A percentile compares a stretch with the other conserved stretches of the same genome.
phyloP scores from a whole-genome alignment of 768 basidiomycete species.

The Gloeophyllum trabeum region DNA sequence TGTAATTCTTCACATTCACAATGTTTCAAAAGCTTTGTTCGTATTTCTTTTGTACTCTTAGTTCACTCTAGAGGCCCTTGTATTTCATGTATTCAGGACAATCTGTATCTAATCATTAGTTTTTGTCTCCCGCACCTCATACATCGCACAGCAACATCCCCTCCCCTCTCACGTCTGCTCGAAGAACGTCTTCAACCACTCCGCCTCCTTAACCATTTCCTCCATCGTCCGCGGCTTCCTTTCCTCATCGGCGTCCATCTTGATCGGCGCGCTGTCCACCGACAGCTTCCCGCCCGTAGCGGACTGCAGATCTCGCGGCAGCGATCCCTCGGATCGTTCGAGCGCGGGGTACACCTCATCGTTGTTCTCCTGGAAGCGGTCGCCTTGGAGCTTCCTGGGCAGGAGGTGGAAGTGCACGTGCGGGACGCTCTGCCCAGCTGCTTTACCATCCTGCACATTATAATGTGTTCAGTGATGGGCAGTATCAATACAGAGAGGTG shows the following conservation, averaged over 20 bases:
- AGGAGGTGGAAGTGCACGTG: slow-evolving; percentile 97
- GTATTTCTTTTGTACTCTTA: too few species aligned
- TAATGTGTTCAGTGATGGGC: neutral
- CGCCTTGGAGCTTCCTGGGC: slow-evolving; percentile 65
- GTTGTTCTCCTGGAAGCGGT: slow-evolving; percentile 47
- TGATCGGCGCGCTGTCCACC: slow-evolving; percentile 18
- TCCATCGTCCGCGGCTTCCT: slow-evolving; percentile 29
- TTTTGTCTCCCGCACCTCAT: too few species aligned
- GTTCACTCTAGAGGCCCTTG: too few species aligned
- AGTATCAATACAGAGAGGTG: neutral
- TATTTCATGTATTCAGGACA: too few species aligned
- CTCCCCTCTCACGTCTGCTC: too few species aligned
- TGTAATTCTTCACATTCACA: too few species aligned
- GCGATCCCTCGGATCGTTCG: slow-evolving; percentile 47
- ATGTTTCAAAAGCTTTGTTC: too few species aligned
- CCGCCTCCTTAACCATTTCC: slow-evolving; percentile 47
- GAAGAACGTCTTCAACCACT: slow-evolving; percentile 35
- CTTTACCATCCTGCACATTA: slow-evolving; percentile 61
- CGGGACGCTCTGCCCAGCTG: slow-evolving; percentile 76
- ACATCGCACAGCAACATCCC: too few species aligned
- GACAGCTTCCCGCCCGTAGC: neutral
- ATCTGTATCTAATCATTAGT: too few species aligned
- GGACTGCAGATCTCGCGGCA: slow-evolving; percentile 27
- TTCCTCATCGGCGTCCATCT: slow-evolving; percentile 32
- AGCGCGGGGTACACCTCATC: slow-evolving; percentile 76